phyloP scores from a whole-genome alignment of 805 yeast species.

The Cyberlindnera japonica region DNA sequence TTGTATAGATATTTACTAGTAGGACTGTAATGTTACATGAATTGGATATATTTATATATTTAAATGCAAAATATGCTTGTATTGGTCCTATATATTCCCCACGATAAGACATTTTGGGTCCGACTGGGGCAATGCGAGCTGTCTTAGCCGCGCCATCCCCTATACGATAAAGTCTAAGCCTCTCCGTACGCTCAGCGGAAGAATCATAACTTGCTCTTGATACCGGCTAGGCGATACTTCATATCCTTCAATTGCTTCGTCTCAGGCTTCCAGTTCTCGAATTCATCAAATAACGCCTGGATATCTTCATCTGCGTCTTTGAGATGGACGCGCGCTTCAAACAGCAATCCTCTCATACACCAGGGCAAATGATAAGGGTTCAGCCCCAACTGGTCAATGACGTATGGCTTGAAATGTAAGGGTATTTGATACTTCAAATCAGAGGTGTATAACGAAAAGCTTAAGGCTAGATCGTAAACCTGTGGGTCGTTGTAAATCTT shows the following conservation, averaged over 20 bases:
- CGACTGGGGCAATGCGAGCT: too few species aligned
- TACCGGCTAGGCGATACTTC: slow-evolving; percentile 70
- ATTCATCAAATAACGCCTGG: slow-evolving; percentile 57
- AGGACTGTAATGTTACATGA: too few species aligned
- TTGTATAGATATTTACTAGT: too few species aligned
- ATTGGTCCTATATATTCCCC: background rate
- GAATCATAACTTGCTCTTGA: slow-evolving; percentile 29
- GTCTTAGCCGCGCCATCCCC: background rate
- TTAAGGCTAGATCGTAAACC: slow-evolving; percentile 78
- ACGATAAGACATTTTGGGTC: slow-evolving; percentile 1
- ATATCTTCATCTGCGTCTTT: slow-evolving; percentile 56
- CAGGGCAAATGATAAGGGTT: slow-evolving; percentile 91
- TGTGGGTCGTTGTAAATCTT: slow-evolving; percentile 78
- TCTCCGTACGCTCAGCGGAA: background rate
- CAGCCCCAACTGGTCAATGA: slow-evolving; percentile 59
- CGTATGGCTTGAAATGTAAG: slow-evolving; percentile 41
- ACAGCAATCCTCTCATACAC: slow-evolving; percentile 82
- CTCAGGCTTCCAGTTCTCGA: slow-evolving; percentile 85
- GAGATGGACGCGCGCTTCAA: slow-evolving; percentile 51
- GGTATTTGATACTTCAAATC: slow-evolving; percentile 44
- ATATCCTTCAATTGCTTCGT: slow-evolving; percentile 78
- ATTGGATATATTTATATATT: too few species aligned
- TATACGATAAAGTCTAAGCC: background rate
- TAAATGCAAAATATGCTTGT: background rate
- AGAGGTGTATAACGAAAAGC: slow-evolving; percentile 71